A percentile compares a stretch with the other conserved stretches of the same genome.
Evolutionary conservation across 306 rosid species (phyloP).

Genomic region (Purshia tridentata): DNA sequence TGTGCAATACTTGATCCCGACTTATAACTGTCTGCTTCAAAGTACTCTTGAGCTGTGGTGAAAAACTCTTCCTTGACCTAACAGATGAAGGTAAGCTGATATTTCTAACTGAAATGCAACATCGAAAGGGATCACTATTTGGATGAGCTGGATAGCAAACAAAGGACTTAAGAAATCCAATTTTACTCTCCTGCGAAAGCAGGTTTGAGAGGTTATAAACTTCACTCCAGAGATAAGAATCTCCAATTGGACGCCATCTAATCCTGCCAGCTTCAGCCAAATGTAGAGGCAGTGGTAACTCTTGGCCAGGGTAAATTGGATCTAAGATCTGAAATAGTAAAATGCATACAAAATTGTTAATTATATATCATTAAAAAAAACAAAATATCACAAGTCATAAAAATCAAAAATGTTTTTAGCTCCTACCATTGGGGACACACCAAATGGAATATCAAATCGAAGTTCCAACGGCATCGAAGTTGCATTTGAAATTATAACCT

Average conservation of each 20-base stretch:
- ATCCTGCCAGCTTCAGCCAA: slow-evolving; percentile 91
- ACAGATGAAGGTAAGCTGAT: slow-evolving; percentile 56
- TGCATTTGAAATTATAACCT: slow-evolving; percentile 88
- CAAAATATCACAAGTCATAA: background rate
- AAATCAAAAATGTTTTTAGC: background rate
- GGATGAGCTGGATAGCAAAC: slow-evolving; percentile 93
- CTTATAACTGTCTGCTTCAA: slow-evolving; percentile 20
- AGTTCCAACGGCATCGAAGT: slow-evolving; percentile 78
- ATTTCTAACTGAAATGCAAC: slow-evolving; percentile 74
- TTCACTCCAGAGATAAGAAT: slow-evolving; percentile 92
- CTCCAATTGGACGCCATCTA: slow-evolving; percentile 91
- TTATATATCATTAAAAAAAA: background rate
- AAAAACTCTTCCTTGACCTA: slow-evolving; percentile 36
- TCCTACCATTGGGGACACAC: slow-evolving; percentile 83
- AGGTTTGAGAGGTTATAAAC: slow-evolving; percentile 76
- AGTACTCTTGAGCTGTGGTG: slow-evolving; percentile 22
- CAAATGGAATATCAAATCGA: slow-evolving; percentile 94
- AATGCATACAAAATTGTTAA: background rate
- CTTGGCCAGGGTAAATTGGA: slow-evolving; percentile 86
- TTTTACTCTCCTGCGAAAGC: slow-evolving; percentile 58
- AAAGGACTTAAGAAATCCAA: slow-evolving; percentile 74
- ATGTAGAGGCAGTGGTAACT: slow-evolving; percentile 89
- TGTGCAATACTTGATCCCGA: slow-evolving; percentile 15
- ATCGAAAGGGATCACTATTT: slow-evolving; percentile 82
- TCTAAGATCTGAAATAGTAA: slow-evolving; percentile 66